A percentile compares a stretch with the other conserved stretches of the same genome.
Conservation (phyloP, 495 filamentous ascomycete species). For the Zalerion maritima region DNA sequence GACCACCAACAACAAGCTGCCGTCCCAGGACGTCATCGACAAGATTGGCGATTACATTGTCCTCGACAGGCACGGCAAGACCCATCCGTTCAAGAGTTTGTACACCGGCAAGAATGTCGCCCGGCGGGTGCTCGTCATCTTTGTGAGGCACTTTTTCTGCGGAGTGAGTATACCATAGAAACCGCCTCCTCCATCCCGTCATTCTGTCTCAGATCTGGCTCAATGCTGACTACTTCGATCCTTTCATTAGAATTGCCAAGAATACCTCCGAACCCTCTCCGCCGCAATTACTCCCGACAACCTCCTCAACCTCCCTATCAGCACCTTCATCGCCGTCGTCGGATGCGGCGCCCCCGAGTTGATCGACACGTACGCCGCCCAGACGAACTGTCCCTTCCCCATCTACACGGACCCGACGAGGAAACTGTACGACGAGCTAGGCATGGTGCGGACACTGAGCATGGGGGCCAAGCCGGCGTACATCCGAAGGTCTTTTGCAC, state of each 20-base stretch:
- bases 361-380: conserved; percentile 50
- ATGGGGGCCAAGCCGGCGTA: conserved; percentile 56
- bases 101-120: conserved; percentile 42
- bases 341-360: conserved; percentile 66
- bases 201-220: conserved; percentile 3
- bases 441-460: conserved; percentile 50
- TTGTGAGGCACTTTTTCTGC: conserved; percentile 84
- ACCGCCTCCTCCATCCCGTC: not conserved
- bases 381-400: conserved; percentile 57
- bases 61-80: conserved; percentile 47
- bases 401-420: conserved; percentile 66
- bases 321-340: conserved; percentile 55
- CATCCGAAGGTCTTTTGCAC: conserved; percentile 34
- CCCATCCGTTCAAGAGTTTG: conserved; percentile 50
- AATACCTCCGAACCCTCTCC: conserved; percentile 54
- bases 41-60: conserved; percentile 44
- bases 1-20: conserved; percentile 36
- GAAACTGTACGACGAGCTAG: conserved; percentile 54
- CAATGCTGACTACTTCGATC: not conserved
- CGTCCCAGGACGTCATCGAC: conserved; percentile 28
- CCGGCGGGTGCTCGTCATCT: conserved; percentile 55
- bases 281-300: conserved; percentile 39
- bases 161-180: conserved; percentile 40
- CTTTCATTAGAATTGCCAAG: conserved; percentile 47
- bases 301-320: conserved; percentile 36